A percentile compares a stretch with the other conserved stretches of the same genome.
Conservation (phyloP, 2,329 filamentous ascomycete species). For the Neurospora sp. region DNA sequence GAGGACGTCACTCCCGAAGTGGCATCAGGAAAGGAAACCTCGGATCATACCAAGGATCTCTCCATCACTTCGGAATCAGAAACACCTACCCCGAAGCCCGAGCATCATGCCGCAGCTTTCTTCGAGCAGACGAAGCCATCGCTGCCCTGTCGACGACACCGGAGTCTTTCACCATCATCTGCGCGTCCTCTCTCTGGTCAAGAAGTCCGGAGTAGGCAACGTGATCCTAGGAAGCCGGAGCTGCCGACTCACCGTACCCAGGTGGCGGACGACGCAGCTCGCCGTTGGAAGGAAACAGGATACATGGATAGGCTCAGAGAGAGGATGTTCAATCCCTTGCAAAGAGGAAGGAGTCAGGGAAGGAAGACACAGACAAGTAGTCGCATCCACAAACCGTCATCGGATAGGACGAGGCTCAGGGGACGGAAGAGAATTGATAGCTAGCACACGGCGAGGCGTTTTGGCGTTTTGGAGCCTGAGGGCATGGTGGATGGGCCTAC, state of each 20-base stretch:
- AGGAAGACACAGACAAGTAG: constrained; percentile 24
- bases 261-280: background rate
- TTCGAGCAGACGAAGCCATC: constrained; percentile 16
- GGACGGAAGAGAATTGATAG: constrained; percentile 28
- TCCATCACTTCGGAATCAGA: constrained; percentile 12
- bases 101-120: constrained; percentile 15
- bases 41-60: background rate
- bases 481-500: constrained; percentile 11
- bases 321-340: constrained; percentile 25
- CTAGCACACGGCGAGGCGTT: constrained; percentile 21
- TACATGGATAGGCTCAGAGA: constrained; percentile 18
- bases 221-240: constrained; percentile 24
- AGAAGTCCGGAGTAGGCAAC: constrained; percentile 18
- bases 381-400: constrained; percentile 37
- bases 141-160: constrained; percentile 23
- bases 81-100: constrained; percentile 19
- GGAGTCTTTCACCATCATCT: constrained; percentile 20
- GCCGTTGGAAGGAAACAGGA: background rate
- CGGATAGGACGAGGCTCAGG: constrained; percentile 31
- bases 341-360: constrained; percentile 33
- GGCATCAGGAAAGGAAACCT: background rate
- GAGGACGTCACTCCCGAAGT: background rate
- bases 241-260: background rate
- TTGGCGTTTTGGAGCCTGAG: constrained; percentile 14
- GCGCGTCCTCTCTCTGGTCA: constrained; percentile 19